Evolutionary conservation across 1,284 basidiomycete species (phyloP).

Genomic region (Rhodotorula sp.): DNA sequence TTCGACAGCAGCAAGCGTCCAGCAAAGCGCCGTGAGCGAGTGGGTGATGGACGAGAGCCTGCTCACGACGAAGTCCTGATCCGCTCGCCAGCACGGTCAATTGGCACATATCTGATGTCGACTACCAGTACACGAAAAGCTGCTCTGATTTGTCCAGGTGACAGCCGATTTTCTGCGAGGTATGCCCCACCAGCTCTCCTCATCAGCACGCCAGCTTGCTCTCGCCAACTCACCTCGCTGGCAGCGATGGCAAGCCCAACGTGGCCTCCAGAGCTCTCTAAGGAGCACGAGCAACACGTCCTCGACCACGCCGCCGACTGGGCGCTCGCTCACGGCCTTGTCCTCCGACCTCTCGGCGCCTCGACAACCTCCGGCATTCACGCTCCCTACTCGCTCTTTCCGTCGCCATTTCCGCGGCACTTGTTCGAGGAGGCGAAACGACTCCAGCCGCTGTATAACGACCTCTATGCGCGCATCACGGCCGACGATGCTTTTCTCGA

Average conservation of each 20-base stretch:
- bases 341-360: constrained; percentile 53
- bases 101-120: too few species aligned
- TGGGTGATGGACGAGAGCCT: not conserved
- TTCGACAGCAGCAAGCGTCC: too few species aligned
- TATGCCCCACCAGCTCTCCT: not conserved
- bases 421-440: constrained; percentile 67
- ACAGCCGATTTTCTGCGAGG: too few species aligned
- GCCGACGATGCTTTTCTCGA: constrained; percentile 77
- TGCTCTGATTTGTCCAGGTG: too few species aligned
- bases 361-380: constrained; percentile 60
- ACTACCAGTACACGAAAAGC: too few species aligned
- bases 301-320: constrained; percentile 64
- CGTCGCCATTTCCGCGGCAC: constrained; percentile 75
- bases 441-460: constrained; percentile 77
- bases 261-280: constrained; percentile 6
- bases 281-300: constrained; percentile 2
- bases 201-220: too few species aligned
- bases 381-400: constrained; percentile 78
- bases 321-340: constrained; percentile 77
- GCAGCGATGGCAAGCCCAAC: not conserved
- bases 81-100: not conserved
- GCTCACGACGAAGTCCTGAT: not conserved
- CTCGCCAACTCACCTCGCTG: not conserved
- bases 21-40: too few species aligned
- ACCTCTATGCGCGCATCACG: constrained; percentile 79